phyloP scores from a whole-genome alignment of 768 basidiomycete genomes.

The Lactifluus echinatus region DNA sequence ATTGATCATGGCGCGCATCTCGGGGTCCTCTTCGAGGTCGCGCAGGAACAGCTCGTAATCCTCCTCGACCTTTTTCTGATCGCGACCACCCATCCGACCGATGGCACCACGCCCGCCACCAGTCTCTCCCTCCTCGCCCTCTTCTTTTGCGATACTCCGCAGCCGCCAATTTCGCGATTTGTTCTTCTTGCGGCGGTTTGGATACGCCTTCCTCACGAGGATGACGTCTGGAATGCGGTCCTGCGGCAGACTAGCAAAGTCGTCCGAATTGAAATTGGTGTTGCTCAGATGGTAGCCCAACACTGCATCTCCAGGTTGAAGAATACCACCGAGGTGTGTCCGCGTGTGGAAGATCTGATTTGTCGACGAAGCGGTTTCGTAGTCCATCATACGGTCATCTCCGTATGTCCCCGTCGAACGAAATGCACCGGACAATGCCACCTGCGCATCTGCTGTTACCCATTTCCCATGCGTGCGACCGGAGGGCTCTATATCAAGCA shows the following conservation, averaged over 20 bases:
- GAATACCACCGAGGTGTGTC: slow-evolving; percentile 87
- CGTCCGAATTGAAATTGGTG: slow-evolving; percentile 88
- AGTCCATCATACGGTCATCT: slow-evolving; percentile 47
- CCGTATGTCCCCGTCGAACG: slow-evolving; percentile 36
- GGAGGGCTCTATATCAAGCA: slow-evolving; percentile 89
- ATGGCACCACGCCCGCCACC: slow-evolving; percentile 76
- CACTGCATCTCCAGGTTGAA: slow-evolving; percentile 92
- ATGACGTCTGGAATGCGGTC: slow-evolving; percentile 83
- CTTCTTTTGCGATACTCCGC: slow-evolving; percentile 87
- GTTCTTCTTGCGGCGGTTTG: slow-evolving; percentile 86
- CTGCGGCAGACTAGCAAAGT: slow-evolving; percentile 58
- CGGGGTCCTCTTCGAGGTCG: slow-evolving; percentile 91
- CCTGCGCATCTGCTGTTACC: slow-evolving; percentile 83
- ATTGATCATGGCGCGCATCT: slow-evolving; percentile 80
- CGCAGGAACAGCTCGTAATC: slow-evolving; percentile 96
- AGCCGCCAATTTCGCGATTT: slow-evolving; percentile 80
- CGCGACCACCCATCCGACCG: slow-evolving; percentile 81
- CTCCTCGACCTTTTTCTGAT: slow-evolving; percentile 87
- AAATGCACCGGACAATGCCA: slow-evolving; percentile 77
- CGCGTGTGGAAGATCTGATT: slow-evolving; percentile 92
- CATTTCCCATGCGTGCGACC: slow-evolving; percentile 63
- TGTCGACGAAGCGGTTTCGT: slow-evolving; percentile 46
- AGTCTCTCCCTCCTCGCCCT: slow-evolving; percentile 78
- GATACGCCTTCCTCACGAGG: slow-evolving; percentile 92
- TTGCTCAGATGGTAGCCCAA: slow-evolving; percentile 86